Percentiles rank a stretch among this genome's conserved stretches.
These are phyloP conservation scores for Eimeria praecox DNA, from an alignment of 169 alveolate species.

Conservation along the genomic window DNA sequence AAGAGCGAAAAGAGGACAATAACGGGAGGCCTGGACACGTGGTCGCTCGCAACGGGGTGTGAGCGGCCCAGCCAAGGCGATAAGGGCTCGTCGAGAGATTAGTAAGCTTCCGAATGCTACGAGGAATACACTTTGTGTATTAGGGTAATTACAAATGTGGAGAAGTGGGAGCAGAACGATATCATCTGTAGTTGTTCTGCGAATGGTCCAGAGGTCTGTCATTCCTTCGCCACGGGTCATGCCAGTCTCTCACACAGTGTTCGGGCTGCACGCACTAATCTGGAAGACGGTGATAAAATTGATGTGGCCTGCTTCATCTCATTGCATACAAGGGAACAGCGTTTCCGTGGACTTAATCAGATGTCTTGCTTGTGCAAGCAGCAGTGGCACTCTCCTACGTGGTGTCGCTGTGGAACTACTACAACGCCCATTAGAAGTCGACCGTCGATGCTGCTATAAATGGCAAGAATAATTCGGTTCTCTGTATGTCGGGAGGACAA, in stretches of 20 bases:
- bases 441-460: background rate
- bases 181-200: background rate
- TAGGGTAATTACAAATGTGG: background rate
- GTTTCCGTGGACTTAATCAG: background rate
- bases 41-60: constrained; percentile 17
- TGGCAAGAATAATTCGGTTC: no score
- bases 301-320: background rate
- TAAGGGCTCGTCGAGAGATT: background rate
- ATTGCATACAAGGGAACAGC: background rate
- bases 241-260: background rate
- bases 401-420: no score
- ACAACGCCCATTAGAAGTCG: no score
- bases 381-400: no score
- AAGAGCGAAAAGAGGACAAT: background rate
- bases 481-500: background rate
- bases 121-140: background rate
- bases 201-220: background rate
- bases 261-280: background rate
- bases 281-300: background rate
- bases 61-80: background rate
- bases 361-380: no score
- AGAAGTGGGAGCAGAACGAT: no score
- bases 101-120: background rate
- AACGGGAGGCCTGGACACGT: background rate
- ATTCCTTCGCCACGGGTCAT: background rate